Percentiles rank a stretch among this genome's conserved stretches.
Evolutionary conservation across 2,329 filamentous ascomycete species (phyloP).

Genomic region (Chaetomiaceae sp.): DNA sequence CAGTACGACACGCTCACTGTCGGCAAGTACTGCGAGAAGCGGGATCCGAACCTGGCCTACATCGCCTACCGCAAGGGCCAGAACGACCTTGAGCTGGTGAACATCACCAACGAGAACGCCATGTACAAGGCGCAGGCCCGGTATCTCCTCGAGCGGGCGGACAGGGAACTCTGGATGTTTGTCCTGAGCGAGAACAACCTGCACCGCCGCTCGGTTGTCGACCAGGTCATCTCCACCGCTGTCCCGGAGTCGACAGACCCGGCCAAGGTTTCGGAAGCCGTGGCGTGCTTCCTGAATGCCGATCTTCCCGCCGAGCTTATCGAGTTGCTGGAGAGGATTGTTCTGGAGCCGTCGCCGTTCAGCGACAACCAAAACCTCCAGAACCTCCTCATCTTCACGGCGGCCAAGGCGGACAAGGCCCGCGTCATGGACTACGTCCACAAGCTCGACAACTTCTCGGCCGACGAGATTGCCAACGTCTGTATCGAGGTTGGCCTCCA

Average conservation of each 20-base stretch:
- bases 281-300: constrained; percentile 85
- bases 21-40: constrained; percentile 98
- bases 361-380: constrained; percentile 96
- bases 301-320: constrained; percentile 93
- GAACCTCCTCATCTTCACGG: constrained; percentile 93
- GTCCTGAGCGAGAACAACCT: constrained; percentile 95
- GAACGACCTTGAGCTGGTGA: constrained; percentile 95
- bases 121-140: constrained; percentile 99
- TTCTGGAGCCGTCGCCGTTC: constrained; percentile 98
- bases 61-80: constrained; percentile 96
- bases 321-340: constrained; percentile 97
- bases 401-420: constrained; percentile 91
- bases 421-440: constrained; percentile 97
- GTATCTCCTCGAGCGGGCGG: constrained; percentile 86
- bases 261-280: constrained; percentile 89
- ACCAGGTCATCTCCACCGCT: constrained; percentile 93
- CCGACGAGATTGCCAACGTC: constrained; percentile 86
- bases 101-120: constrained; percentile 98
- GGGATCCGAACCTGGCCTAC: constrained; percentile 90
- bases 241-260: constrained; percentile 91
- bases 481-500: constrained; percentile 93
- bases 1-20: constrained; percentile 89
- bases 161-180: constrained; percentile 88
- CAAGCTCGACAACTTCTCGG: constrained; percentile 80
- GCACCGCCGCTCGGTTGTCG: constrained; percentile 86